A percentile compares a stretch with the other conserved stretches of the same genome.
These are phyloP conservation scores for Phytopythium litorale DNA, from an alignment of 352 stramenopile species.

Conservation along the genomic window DNA sequence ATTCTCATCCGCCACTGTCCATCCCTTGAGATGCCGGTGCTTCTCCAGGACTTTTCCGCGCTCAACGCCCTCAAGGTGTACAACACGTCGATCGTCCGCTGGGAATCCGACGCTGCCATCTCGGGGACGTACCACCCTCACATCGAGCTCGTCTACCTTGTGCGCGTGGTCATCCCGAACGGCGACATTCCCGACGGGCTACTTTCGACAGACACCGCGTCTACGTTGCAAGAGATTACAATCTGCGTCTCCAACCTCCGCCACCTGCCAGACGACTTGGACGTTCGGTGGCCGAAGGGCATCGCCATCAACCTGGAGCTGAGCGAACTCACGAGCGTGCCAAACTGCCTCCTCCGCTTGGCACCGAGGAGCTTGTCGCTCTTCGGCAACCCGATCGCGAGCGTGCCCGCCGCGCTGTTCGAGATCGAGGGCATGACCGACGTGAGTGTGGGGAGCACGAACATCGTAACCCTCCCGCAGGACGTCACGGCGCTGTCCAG, in stretches of 20 bases:
- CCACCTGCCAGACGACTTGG: slow-evolving; percentile 27
- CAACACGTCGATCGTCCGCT: slow-evolving; percentile 30
- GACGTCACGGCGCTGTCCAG: slow-evolving; percentile 17
- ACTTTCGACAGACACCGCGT: slow-evolving; percentile 9
- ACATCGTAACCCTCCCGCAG: slow-evolving; percentile 11
- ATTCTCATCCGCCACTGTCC: slow-evolving; percentile 26
- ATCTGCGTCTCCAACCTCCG: slow-evolving; percentile 28
- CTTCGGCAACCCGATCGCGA: slow-evolving; percentile 15
- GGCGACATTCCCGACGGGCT: slow-evolving; percentile 21
- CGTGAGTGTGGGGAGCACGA: slow-evolving; percentile 13
- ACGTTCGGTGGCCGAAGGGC: slow-evolving; percentile 30
- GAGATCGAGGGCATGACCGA: slow-evolving; percentile 15
- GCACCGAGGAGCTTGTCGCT: slow-evolving; percentile 18
- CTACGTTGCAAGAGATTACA: slow-evolving; percentile 24
- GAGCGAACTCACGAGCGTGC: slow-evolving; percentile 13
- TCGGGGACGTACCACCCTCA: slow-evolving; percentile 21
- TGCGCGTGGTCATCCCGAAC: slow-evolving; percentile 20
- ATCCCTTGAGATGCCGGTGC: slow-evolving; percentile 22
- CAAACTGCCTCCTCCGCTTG: slow-evolving; percentile 7
- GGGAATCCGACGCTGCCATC: slow-evolving; percentile 19
- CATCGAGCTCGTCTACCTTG: slow-evolving; percentile 22
- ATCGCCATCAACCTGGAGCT: slow-evolving; percentile 23
- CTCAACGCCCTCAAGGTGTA: slow-evolving; percentile 29
- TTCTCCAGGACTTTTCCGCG: slow-evolving; percentile 19
- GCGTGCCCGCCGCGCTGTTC: slow-evolving; percentile 17